These are phyloP conservation scores for Rosa rugosa DNA, from an alignment of 306 rosid species.

Conservation along the genomic window DNA sequence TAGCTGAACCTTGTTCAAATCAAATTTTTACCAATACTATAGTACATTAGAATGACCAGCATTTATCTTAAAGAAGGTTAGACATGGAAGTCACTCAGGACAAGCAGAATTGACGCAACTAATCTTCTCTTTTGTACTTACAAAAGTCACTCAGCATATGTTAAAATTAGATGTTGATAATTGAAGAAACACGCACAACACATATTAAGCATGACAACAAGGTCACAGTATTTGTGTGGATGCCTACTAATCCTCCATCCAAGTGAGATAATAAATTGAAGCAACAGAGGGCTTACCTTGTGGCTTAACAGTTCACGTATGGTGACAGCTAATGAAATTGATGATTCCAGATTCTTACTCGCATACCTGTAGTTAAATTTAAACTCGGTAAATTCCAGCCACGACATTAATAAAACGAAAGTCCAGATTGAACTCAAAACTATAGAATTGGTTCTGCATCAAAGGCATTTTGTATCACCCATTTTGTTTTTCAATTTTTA, in stretches of 20 bases:
- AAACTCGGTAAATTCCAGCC: conserved; percentile 32
- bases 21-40: neutral
- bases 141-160: neutral
- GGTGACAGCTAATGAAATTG: conserved; percentile 54
- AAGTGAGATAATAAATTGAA: conserved; percentile 6
- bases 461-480: neutral
- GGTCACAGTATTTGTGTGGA: neutral
- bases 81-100: neutral
- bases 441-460: conserved; percentile 11
- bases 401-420: conserved; percentile 22
- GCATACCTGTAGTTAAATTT: conserved; percentile 43
- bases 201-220: neutral
- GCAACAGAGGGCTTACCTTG: conserved; percentile 54
- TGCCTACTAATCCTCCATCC: conserved; percentile 6
- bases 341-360: conserved; percentile 44
- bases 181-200: neutral
- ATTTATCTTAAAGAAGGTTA: neutral
- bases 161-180: neutral
- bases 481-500: neutral
- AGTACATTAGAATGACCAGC: neutral
- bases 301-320: conserved; percentile 55
- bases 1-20: neutral
- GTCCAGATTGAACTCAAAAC: conserved; percentile 24
- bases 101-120: neutral
- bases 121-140: neutral